Evolutionary conservation across 768 basidiomycete genomes (phyloP), one percentile per base, ranked within the genome.

Genomic region (Lactifluus hygrophoroides): DNA sequence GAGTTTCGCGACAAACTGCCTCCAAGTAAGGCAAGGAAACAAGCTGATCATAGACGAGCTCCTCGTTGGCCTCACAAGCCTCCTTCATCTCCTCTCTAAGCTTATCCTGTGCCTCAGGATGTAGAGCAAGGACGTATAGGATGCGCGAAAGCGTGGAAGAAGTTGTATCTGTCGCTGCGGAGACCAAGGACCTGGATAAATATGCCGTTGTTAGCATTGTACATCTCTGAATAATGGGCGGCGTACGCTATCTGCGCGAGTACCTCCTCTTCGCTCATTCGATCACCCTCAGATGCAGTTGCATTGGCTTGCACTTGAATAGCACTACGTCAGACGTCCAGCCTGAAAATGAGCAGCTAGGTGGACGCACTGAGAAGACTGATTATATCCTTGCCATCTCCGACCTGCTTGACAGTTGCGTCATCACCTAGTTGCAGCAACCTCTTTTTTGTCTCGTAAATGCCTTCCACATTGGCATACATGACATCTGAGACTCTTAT

Each of bases 341-440:
- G 46, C 50, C 13, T 0, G 8, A 27, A 17, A 27, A 42, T 6
- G 28, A 14, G n/a, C 60, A 32, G 10, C 10, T 32, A 25, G 17
- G 37, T 34, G 25, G 2, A 65, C 76, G 40, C 60, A 80, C 78
- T 67, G 27, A 80, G 63, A 44, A 78, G 70, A 54, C 74, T 77
- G 61, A 79, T 69, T 21, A 80, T 72, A 62, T 79, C 78, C 45
- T 75, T 75, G 14, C 74, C 75, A 57, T 69, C 69, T 13, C 71
- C 72, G 40, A 73, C 68, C 55, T 73, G 70, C 17, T 58, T 62
- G 13, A 59, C 55, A 2, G 73, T 64, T 4, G 66, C 71, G 37
- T 72, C 69, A 32, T 75, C 74, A 6, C 72, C 74, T 23, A 66
- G 65, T 11, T 57, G 59, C 3, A 77, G 43, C 2, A 73, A 69